Base-by-base conservation (phyloP, 2,329 filamentous ascomycete genomes). In the Talaromyces sp. region DNA sequence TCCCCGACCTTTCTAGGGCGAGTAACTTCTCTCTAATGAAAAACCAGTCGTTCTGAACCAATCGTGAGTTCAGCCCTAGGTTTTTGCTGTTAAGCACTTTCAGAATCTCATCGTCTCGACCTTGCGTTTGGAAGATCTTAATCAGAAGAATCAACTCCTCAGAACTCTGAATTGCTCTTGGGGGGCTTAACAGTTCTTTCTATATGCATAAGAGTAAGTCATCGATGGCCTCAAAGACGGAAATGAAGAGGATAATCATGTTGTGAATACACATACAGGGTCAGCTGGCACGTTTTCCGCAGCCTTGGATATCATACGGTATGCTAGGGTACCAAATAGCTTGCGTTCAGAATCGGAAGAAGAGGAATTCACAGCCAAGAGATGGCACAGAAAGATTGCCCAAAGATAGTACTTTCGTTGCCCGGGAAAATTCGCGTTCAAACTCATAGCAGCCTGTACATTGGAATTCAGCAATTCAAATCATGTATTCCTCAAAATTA, bases 311-410 rank as follows among this genome's bases (percentile, higher is more conserved):
- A 77, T 69, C 74, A 79, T 78, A 37, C 77, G 75, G 63, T 78
- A 80, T 31, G 77, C 78, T 55, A 80, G 66, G n/a, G 74, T 77
- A n/a, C 76, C 76, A 62, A 78, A 79, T 8, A 80, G 67, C 57
- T 74, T 76, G 52, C 72, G 69, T 21, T 79, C 76, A 31, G 68
- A 66, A 11, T 77, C 75, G 5, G 73, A 73, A 56, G 70, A 72
- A 17, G 63, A 58, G 9, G 65, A 46, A 57, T 76, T 71, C 25
- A 67, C 62, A 15, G 74, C 66, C 41, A 78, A 68, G 45, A 79
- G 65, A 58, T 77, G 70, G 60, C 73, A 77, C 62, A 77, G 70
- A 58, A 80, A 73, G 28, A 79, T 78, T 25, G 77, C 77, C 75
- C 77, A 79, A 62, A 79, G 77, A 60, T 78, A 75, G 63, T 78